Conservation (phyloP, 352 stramenopile genomes). For the Blastocystis sp. region DNA sequence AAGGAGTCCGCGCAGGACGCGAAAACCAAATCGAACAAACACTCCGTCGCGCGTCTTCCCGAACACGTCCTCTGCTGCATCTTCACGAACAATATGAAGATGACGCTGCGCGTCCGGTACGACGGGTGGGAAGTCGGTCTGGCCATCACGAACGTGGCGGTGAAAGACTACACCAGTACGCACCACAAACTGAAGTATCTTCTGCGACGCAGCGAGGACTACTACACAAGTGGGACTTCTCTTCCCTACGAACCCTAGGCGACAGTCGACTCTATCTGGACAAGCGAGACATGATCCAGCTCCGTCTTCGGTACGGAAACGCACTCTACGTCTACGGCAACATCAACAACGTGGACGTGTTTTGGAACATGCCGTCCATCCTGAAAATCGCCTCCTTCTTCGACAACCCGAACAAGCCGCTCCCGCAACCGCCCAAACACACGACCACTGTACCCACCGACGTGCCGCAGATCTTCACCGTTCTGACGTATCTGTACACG, state of each 20-base stretch:
- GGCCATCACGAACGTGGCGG: background rate
- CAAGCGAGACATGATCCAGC: slow-evolving; percentile 40
- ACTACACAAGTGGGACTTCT: background rate
- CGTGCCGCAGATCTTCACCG: slow-evolving; percentile 23
- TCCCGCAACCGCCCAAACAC: background rate
- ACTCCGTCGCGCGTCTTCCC: background rate
- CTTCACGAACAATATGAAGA: slow-evolving; percentile 8
- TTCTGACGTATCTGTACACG: slow-evolving; percentile 51
- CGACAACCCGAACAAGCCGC: background rate
- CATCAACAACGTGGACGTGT: slow-evolving; percentile 28
- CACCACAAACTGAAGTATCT: slow-evolving; percentile 25
- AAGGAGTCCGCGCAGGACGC: no score
- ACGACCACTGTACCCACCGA: background rate
- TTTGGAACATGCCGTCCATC: slow-evolving; percentile 16
- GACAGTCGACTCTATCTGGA: slow-evolving; percentile 6
- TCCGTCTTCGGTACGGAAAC: slow-evolving; percentile 33
- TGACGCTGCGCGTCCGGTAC: slow-evolving; percentile 2
- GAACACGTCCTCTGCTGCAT: slow-evolving; percentile 31
- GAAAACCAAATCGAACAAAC: background rate
- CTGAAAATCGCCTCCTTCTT: slow-evolving; percentile 39
- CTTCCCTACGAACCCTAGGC: background rate
- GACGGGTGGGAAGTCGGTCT: slow-evolving; percentile 40
- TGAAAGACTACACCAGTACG: slow-evolving; percentile 37
- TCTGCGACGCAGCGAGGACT: slow-evolving; percentile 23
- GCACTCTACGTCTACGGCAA: slow-evolving; percentile 21